These are phyloP conservation scores for Stagonosporopsis vannaccii DNA, from an alignment of 2,329 filamentous ascomycete species.

Conservation along the genomic window DNA sequence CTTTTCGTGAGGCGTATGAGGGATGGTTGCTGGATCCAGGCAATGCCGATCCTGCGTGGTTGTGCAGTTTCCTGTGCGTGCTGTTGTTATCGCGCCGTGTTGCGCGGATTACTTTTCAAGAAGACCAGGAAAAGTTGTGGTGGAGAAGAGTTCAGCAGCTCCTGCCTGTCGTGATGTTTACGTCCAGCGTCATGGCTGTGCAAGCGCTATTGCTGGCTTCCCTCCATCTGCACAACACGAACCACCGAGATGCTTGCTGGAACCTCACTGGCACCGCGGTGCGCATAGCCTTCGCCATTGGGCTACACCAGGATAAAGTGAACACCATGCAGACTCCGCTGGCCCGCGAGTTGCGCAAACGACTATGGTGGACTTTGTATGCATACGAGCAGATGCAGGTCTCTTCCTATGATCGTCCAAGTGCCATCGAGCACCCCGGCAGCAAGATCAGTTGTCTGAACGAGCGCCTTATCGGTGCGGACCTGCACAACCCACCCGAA, in stretches of 20 bases:
- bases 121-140: conserved; percentile 52
- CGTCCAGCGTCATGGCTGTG: conserved; percentile 52
- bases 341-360: conserved; percentile 55
- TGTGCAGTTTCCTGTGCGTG: conserved; percentile 53
- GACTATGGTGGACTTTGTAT: conserved; percentile 63
- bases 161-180: conserved; percentile 53
- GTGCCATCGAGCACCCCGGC: conserved; percentile 51
- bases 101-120: conserved; percentile 41
- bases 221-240: conserved; percentile 56
- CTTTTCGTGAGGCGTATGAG: conserved; percentile 53
- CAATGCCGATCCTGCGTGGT: conserved; percentile 50
- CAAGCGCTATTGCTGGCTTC: conserved; percentile 54
- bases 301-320: conserved; percentile 53
- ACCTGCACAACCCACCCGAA: conserved; percentile 44
- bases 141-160: conserved; percentile 52
- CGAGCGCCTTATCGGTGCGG: conserved; percentile 47
- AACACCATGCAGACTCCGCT: conserved; percentile 47
- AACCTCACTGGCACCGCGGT: conserved; percentile 54
- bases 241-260: conserved; percentile 55
- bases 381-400: conserved; percentile 57
- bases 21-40: conserved; percentile 40
- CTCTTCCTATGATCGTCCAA: conserved; percentile 54
- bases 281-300: conserved; percentile 55
- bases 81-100: conserved; percentile 51
- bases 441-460: conserved; percentile 47